Percentiles rank a stretch among this genome's conserved stretches.
Conservation (phyloP, 2,329 filamentous ascomycete genomes). For the Stemphylium lycopersici region DNA sequence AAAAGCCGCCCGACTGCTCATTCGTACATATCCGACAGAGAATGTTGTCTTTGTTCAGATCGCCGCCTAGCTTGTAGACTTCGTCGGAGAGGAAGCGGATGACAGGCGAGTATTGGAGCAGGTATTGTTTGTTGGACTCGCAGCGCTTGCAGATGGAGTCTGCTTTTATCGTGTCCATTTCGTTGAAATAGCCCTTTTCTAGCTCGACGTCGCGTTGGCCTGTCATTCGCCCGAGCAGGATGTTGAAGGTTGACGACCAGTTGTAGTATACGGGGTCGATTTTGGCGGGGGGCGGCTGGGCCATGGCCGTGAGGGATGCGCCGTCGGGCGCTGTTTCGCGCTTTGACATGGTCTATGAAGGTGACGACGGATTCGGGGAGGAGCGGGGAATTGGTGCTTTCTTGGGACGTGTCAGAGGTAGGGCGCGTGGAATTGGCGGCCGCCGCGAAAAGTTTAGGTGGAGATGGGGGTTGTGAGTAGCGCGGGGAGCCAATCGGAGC, state of each 20-base stretch:
- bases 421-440: conserved; percentile 20
- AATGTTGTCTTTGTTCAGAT: conserved; percentile 76
- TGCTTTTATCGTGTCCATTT: conserved; percentile 77
- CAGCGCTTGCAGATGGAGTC: conserved; percentile 78
- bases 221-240: conserved; percentile 68
- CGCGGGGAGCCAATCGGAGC: conserved; percentile 35
- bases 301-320: conserved; percentile 30
- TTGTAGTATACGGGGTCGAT: conserved; percentile 53
- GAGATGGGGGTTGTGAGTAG: conserved; percentile 9
- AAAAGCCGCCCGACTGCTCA: conserved; percentile 81
- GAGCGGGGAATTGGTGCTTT: neutral
- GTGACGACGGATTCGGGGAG: no score
- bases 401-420: conserved; percentile 1
- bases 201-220: conserved; percentile 35
- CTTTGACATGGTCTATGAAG: conserved; percentile 29
- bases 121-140: conserved; percentile 81
- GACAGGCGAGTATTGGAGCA: conserved; percentile 81
- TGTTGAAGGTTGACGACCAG: conserved; percentile 87
- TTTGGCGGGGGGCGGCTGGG: conserved; percentile 27
- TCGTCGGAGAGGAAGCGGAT: conserved; percentile 87
- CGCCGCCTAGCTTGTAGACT: conserved; percentile 77
- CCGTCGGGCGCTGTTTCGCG: conserved; percentile 36
- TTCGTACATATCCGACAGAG: conserved; percentile 79
- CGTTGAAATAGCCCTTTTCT: conserved; percentile 71
- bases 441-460: conserved; percentile 30